phyloP scores from a whole-genome alignment of 2,329 filamentous ascomycete genomes.

The Rutstroemia sp. region DNA sequence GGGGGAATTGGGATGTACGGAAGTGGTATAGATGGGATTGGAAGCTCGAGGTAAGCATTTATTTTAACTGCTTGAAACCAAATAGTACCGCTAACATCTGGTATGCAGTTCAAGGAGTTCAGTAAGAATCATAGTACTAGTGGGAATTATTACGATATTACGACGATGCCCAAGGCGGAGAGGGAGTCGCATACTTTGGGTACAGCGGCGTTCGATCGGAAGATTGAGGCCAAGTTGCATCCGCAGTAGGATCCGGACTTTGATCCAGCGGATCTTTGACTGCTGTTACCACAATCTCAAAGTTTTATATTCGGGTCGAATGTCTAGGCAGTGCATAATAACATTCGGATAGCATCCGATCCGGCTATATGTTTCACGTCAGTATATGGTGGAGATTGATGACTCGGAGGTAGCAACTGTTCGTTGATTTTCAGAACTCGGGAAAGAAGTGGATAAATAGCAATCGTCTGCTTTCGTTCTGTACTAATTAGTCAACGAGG shows the following conservation, averaged over 20 bases:
- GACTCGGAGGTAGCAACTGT: too few relatives aligned
- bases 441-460: too few relatives aligned
- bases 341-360: too few relatives aligned
- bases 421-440: too few relatives aligned
- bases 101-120: not conserved
- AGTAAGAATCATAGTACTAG: not conserved
- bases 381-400: too few relatives aligned
- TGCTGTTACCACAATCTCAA: too few relatives aligned
- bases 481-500: too few relatives aligned
- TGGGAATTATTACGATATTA: not conserved
- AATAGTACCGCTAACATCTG: not conserved
- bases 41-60: slow-evolving; percentile 12
- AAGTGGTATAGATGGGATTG: slow-evolving; percentile 17
- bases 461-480: too few relatives aligned
- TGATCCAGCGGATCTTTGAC: not conserved
- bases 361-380: too few relatives aligned
- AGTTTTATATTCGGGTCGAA: too few relatives aligned
- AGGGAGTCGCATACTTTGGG: not conserved
- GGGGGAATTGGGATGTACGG: not conserved
- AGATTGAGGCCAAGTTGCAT: not conserved
- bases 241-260: not conserved
- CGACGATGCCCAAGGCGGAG: not conserved
- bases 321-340: too few relatives aligned
- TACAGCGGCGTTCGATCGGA: not conserved
- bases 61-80: not conserved